Evolutionary conservation across 306 rosid species (phyloP), one percentile per base, ranked within the genome.

Genomic region (Pterocarpus santalinus): DNA sequence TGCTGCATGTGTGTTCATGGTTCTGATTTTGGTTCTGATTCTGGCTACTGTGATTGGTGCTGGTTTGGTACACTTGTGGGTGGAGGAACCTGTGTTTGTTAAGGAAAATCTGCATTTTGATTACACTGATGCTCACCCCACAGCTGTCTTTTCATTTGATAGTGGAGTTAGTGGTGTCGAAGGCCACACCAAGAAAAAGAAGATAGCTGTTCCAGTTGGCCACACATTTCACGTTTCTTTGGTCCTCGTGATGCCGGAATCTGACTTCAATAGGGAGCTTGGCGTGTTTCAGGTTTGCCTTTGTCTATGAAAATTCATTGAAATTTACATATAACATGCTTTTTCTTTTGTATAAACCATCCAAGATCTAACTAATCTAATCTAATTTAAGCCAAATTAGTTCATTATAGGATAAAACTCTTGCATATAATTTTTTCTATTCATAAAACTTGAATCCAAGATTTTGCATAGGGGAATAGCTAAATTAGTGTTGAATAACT

Each of bases 251-350:
- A 86, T 95, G 97, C 97, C 99, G 1, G 97, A 95, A 80, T 95
- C 97, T 77, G 88, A 85, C 49, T 95, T 83, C 87, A 95, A 95
- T 65, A 80, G 89, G 57, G 86, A 76, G 6, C 78, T 90, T 62
- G 97, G 99, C 0, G 86, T 93, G 66, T 95, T 95, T 91, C 97
- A 95, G 97, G 99, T 92, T 84, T 68, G 12, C n/a, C 32, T 41
- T 3, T 66, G 14, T 47, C 33, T 55, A 58, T 74, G 5, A 65
- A 17, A 36, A 3, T 53, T 72, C 17, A 56, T 76, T 69, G 22
- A 51, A 12, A 11, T 51, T 13, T n/a, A 1, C 47, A 43, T 43
- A 43, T 43, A 43, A 43, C 47, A 43, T 38, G 41, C 41, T 38
- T 38, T 38, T 38, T 38, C 41, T 38, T 38, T 38, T 4, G 41